These are phyloP conservation scores for Arachnomyces sp. DNA, from an alignment of 2,329 filamentous ascomycete species.

Conservation along the genomic window DNA sequence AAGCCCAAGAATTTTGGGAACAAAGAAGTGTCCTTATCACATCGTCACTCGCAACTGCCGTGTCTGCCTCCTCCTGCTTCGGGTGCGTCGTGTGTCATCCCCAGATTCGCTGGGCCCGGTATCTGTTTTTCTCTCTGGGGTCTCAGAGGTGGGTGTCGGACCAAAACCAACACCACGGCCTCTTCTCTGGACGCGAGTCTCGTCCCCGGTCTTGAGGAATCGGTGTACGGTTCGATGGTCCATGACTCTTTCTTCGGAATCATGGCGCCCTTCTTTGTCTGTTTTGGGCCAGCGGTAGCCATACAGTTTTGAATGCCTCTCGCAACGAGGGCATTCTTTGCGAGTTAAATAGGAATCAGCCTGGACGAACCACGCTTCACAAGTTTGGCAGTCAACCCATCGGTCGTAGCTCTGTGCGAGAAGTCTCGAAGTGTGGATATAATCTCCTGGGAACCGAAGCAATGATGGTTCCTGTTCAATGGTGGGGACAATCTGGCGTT, in stretches of 20 bases:
- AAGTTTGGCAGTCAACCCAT: slow-evolving; percentile 87
- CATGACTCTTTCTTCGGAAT: slow-evolving; percentile 61
- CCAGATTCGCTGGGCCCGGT: slow-evolving; percentile 29
- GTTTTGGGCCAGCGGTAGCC: slow-evolving; percentile 97
- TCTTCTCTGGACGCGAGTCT: slow-evolving; percentile 39
- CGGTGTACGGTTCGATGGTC: slow-evolving; percentile 85
- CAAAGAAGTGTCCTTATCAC: slow-evolving; percentile 14
- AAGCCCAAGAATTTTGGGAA: background rate
- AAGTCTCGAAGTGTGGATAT: slow-evolving; percentile 69
- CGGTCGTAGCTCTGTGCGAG: slow-evolving; percentile 67
- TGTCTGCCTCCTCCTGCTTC: slow-evolving; percentile 26
- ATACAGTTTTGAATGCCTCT: slow-evolving; percentile 91
- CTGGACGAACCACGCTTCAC: slow-evolving; percentile 76
- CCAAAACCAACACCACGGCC: slow-evolving; percentile 29
- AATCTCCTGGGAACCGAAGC: slow-evolving; percentile 63
- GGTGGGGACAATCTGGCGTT: slow-evolving; percentile 25
- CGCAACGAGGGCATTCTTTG: slow-evolving; percentile 81
- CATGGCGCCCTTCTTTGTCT: slow-evolving; percentile 64
- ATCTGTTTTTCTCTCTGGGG: slow-evolving; percentile 31
- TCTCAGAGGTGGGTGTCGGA: slow-evolving; percentile 28
- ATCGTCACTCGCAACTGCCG: slow-evolving; percentile 29
- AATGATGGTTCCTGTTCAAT: slow-evolving; percentile 27
- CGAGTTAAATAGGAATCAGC: slow-evolving; percentile 79
- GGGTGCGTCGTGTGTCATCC: slow-evolving; percentile 28
- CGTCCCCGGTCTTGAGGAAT: slow-evolving; percentile 66